These are phyloP conservation scores for Gaertneriomyces sp. DNA, from an alignment of 192 early-diverging fungal species.

Conservation along the genomic window DNA sequence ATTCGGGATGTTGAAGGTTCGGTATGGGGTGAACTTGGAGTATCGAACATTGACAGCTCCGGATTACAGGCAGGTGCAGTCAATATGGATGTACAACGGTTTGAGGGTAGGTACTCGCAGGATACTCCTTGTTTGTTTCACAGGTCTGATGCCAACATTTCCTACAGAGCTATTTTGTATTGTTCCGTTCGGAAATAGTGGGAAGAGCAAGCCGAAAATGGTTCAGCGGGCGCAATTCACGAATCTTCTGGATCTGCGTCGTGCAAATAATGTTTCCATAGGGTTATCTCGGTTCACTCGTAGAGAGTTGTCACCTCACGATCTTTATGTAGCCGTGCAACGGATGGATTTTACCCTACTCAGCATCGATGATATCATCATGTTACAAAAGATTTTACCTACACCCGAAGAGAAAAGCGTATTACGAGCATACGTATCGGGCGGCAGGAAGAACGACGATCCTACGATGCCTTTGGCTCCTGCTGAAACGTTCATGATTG, in stretches of 20 bases:
- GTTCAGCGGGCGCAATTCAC: constrained; percentile 48
- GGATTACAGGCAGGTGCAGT: neutral
- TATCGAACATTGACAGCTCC: constrained; percentile 21
- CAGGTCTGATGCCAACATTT: constrained; percentile 1
- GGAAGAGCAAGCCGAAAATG: constrained; percentile 30
- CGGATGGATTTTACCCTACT: constrained; percentile 36
- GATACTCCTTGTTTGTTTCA: neutral
- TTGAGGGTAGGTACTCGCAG: constrained; percentile 34
- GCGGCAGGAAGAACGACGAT: constrained; percentile 7
- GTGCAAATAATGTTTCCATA: constrained; percentile 57
- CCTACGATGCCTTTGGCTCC: constrained; percentile 43
- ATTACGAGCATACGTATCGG: constrained; percentile 23
- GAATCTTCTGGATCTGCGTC: constrained; percentile 48
- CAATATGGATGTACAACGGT: constrained; percentile 39
- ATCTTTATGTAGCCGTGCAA: constrained; percentile 30
- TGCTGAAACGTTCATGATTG: constrained; percentile 52
- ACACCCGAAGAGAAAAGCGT: constrained; percentile 40
- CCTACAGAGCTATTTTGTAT: constrained; percentile 48
- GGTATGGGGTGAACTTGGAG: constrained; percentile 18
- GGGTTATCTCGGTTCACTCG: constrained; percentile 46
- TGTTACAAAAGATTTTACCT: constrained; percentile 45
- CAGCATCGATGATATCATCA: constrained; percentile 42
- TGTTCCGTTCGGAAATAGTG: constrained; percentile 30
- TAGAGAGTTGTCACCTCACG: constrained; percentile 33
- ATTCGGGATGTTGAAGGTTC: constrained; percentile 33